Conservation (phyloP, 129 eudicot genomes). For the Pulicaria dysenterica region DNA sequence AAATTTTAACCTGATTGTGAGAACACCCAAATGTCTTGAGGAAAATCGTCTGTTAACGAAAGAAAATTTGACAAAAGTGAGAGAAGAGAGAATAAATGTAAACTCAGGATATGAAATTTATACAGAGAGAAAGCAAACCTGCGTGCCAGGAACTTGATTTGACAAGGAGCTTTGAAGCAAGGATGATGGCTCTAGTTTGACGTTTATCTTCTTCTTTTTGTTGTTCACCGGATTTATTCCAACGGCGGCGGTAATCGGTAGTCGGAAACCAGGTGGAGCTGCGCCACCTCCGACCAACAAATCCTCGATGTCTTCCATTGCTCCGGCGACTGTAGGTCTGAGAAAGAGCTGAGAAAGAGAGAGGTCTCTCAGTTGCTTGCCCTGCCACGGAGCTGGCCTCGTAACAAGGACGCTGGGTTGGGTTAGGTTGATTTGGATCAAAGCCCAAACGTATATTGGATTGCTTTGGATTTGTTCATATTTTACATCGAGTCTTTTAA, state of each 20-base stretch:
- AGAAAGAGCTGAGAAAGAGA: no score
- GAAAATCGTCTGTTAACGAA: slow-evolving; percentile 65
- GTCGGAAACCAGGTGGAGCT: slow-evolving; percentile 85
- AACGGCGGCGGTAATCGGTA: slow-evolving; percentile 62
- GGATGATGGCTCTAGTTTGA: slow-evolving; percentile 13
- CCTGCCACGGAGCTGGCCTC: no score
- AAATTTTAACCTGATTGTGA: slow-evolving; percentile 79
- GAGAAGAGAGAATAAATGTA: neutral
- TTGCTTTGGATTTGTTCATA: no score
- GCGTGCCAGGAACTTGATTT: slow-evolving; percentile 81
- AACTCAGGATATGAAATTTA: neutral
- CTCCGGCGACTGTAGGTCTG: neutral
- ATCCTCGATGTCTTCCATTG: slow-evolving; percentile 98
- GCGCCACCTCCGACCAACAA: slow-evolving; percentile 67
- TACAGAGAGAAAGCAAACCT: slow-evolving; percentile 43
- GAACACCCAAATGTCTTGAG: slow-evolving; percentile 98
- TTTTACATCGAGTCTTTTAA: no score
- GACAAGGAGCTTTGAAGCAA: slow-evolving; percentile 31
- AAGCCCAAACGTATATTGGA: no score
- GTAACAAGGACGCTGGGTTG: no score
- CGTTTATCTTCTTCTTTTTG: slow-evolving; percentile 32
- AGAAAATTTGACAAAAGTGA: neutral
- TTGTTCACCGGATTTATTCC: slow-evolving; percentile 50
- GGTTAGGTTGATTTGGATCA: no score
- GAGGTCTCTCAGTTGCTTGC: no score